Conservation (phyloP, 208 protist species). For the Crithidia acanthocephali region DNA sequence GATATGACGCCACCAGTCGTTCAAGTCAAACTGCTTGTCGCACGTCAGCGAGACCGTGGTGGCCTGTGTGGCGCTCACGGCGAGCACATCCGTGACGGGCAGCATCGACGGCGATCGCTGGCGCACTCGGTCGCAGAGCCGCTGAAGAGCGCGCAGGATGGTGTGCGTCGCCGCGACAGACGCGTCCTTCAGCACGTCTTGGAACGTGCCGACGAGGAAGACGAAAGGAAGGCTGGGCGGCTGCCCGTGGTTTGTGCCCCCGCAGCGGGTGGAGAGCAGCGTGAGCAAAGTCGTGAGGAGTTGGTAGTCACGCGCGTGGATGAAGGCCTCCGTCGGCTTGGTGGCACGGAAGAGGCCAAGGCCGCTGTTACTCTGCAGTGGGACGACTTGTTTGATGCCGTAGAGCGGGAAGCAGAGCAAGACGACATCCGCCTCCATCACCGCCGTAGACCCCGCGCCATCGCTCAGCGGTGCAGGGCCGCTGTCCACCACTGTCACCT, state of each 20-base stretch:
- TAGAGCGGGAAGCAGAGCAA: constrained; percentile 23
- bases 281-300: constrained; percentile 14
- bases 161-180: constrained; percentile 24
- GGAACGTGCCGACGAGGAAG: constrained; percentile 24
- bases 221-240: constrained; percentile 1
- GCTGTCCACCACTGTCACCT: constrained; percentile 26
- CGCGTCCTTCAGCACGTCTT: constrained; percentile 26
- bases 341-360: neutral
- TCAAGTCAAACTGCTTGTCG: neutral
- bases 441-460: neutral
- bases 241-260: neutral
- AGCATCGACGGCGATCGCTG: constrained; percentile 8
- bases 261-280: constrained; percentile 10
- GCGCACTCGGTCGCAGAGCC: constrained; percentile 2
- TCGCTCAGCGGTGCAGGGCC: constrained; percentile 18
- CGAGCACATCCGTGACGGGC: constrained; percentile 6
- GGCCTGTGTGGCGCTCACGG: constrained; percentile 16
- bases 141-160: constrained; percentile 21
- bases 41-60: constrained; percentile 6
- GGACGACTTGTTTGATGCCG: constrained; percentile 25
- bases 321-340: constrained; percentile 21
- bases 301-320: constrained; percentile 14
- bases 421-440: constrained; percentile 26
- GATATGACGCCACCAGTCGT: constrained; percentile 5
- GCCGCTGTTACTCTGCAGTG: neutral